A percentile compares a stretch with the other conserved stretches of the same genome.
Conservation (phyloP, 768 basidiomycete genomes). For the Mycena vulgaris region DNA sequence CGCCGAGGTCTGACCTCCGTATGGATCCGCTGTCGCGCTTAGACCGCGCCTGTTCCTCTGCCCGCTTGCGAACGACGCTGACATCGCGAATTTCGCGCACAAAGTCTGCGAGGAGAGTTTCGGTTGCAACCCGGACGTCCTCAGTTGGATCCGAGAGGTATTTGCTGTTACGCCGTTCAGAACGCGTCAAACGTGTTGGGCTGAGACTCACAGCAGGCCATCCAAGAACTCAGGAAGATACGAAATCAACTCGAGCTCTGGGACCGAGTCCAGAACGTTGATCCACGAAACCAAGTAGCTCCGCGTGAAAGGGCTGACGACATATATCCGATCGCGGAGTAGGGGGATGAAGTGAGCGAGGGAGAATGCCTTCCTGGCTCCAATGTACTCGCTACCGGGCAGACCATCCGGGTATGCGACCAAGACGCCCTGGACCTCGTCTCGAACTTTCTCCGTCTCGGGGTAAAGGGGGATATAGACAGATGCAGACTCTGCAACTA, state of each 20-base stretch:
- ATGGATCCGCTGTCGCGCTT: slow-evolving; percentile 56
- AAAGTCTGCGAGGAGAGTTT: slow-evolving; percentile 91
- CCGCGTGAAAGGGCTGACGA: slow-evolving; percentile 94
- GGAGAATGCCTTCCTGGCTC: slow-evolving; percentile 87
- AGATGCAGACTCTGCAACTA: slow-evolving; percentile 96
- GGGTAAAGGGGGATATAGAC: slow-evolving; percentile 93
- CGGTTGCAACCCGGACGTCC: slow-evolving; percentile 93
- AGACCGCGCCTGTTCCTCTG: slow-evolving; percentile 68
- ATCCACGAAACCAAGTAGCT: slow-evolving; percentile 99
- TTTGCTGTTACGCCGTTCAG: slow-evolving; percentile 66
- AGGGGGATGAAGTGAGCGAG: slow-evolving; percentile 95
- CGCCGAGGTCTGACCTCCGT: slow-evolving; percentile 55
- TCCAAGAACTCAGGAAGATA: slow-evolving; percentile 97
- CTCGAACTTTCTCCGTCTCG: slow-evolving; percentile 80
- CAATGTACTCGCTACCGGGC: slow-evolving; percentile 55
- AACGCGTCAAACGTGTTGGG: slow-evolving; percentile 10
- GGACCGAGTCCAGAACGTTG: slow-evolving; percentile 94
- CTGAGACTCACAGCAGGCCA: slow-evolving; percentile 83
- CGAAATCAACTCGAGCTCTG: slow-evolving; percentile 94
- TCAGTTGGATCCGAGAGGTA: slow-evolving; percentile 96
- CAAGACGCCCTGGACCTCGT: slow-evolving; percentile 71
- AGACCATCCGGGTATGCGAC: slow-evolving; percentile 74
- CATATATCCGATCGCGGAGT: slow-evolving; percentile 93
- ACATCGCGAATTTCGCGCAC: slow-evolving; percentile 92
- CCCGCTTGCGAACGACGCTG: slow-evolving; percentile 77